Conservation (phyloP, 1,284 basidiomycete species). For the Puccinia polysora region DNA sequence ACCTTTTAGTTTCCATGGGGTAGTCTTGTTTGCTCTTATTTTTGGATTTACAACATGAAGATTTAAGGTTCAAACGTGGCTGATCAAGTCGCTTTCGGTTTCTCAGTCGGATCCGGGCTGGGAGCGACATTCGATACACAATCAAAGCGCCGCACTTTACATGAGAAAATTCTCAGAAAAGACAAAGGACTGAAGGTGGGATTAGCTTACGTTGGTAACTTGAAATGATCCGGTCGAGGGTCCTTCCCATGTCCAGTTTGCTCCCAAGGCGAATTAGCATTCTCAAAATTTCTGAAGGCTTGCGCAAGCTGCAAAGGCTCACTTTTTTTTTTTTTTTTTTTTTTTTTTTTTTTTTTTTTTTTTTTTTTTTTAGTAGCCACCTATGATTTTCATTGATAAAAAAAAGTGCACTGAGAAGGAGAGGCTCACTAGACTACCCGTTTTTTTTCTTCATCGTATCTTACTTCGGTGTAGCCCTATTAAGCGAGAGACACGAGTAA, state of each 20-base stretch:
- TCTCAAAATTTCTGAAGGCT: slow-evolving; percentile 96
- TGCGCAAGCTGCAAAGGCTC: slow-evolving; percentile 97
- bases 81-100: slow-evolving; percentile 10
- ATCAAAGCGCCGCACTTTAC: neutral
- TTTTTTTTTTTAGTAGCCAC: no score
- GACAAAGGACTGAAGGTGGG: neutral
- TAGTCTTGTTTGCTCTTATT: neutral
- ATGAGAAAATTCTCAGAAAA: neutral
- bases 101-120: neutral
- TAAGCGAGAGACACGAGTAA: neutral
- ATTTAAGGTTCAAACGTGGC: neutral
- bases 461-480: slow-evolving; percentile 84
- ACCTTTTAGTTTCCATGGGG: neutral
- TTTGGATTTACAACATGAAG: neutral
- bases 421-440: slow-evolving; percentile 73
- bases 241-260: slow-evolving; percentile 74
- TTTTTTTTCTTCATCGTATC: slow-evolving; percentile 98
- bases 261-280: slow-evolving; percentile 81
- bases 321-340: no score
- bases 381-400: neutral
- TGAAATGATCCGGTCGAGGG: slow-evolving; percentile 32
- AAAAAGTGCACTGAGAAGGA: slow-evolving; percentile 45
- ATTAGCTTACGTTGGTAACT: slow-evolving; percentile 20
- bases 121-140: neutral
- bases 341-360: no score